Conservation (phyloP, 2,329 filamentous ascomycete species). For the Trichoderma gracile region DNA sequence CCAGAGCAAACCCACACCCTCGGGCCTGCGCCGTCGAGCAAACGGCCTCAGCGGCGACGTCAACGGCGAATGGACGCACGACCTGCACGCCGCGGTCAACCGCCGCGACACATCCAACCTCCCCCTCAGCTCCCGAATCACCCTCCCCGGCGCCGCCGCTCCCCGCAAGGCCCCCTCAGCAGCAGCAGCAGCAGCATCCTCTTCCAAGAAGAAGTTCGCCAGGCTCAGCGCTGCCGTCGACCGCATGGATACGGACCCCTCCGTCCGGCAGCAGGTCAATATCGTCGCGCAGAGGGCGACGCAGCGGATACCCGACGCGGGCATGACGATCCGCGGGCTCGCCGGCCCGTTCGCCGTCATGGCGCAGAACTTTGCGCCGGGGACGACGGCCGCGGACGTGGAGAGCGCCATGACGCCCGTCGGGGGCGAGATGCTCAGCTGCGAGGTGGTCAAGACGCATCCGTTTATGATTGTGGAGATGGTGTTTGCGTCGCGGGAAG, state of each 20-base stretch:
- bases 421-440: slow-evolving; percentile 68
- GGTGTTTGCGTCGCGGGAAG: slow-evolving; percentile 69
- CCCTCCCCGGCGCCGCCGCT: slow-evolving; percentile 39
- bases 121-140: slow-evolving; percentile 52
- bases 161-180: slow-evolving; percentile 5
- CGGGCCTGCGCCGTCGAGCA: slow-evolving; percentile 36
- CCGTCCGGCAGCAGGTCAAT: slow-evolving; percentile 42
- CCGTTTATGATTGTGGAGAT: slow-evolving; percentile 79
- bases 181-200: not conserved
- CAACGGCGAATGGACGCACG: slow-evolving; percentile 70
- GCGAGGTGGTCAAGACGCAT: slow-evolving; percentile 64
- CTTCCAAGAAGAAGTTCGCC: slow-evolving; percentile 31
- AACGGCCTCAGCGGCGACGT: slow-evolving; percentile 54
- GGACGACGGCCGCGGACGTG: slow-evolving; percentile 79
- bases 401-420: slow-evolving; percentile 77
- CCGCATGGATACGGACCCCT: slow-evolving; percentile 40
- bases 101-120: slow-evolving; percentile 34
- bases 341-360: slow-evolving; percentile 71
- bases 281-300: slow-evolving; percentile 28
- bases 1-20: slow-evolving; percentile 31
- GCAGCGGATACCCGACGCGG: slow-evolving; percentile 37
- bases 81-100: slow-evolving; percentile 58
- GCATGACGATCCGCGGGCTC: slow-evolving; percentile 71
- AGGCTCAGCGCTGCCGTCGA: slow-evolving; percentile 50
- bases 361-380: slow-evolving; percentile 79